These are phyloP conservation scores for Cercospora janseana DNA, from an alignment of 2,329 filamentous ascomycete genomes.

Conservation along the genomic window DNA sequence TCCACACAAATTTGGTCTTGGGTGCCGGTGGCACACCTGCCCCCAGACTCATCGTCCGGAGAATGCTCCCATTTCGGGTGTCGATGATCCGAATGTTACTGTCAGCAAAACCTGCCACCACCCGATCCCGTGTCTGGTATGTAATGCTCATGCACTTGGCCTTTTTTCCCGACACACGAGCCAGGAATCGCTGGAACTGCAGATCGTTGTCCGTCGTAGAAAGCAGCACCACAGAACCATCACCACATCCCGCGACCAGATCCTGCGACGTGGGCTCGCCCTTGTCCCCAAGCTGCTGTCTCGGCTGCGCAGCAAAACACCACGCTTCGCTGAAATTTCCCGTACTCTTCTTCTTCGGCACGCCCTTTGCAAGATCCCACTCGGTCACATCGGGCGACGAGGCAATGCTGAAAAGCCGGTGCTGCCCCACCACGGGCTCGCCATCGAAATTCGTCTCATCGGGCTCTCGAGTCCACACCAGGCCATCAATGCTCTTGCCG, in stretches of 20 bases:
- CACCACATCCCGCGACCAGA: constrained; percentile 83
- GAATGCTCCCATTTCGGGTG: constrained; percentile 69
- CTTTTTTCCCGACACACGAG: constrained; percentile 76
- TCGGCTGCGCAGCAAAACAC: constrained; percentile 88
- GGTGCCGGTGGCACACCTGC: constrained; percentile 72
- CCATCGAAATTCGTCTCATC: constrained; percentile 66
- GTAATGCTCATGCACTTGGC: constrained; percentile 86
- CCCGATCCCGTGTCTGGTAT: constrained; percentile 79
- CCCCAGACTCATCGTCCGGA: constrained; percentile 83
- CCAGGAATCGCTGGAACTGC: constrained; percentile 72
- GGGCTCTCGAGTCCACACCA: constrained; percentile 87
- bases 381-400: constrained; percentile 91
- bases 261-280: constrained; percentile 48
- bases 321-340: constrained; percentile 96
- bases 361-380: constrained; percentile 82
- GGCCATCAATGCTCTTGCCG: constrained; percentile 75
- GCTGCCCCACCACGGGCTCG: constrained; percentile 63
- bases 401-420: constrained; percentile 92
- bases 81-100: constrained; percentile 92
- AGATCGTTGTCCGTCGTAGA: constrained; percentile 83
- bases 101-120: constrained; percentile 92
- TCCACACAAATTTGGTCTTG: constrained; percentile 88
- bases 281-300: constrained; percentile 37
- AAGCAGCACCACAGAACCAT: constrained; percentile 83
- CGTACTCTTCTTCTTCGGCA: constrained; percentile 75